These are phyloP conservation scores for Yamadazyma phyllophila DNA, from an alignment of 805 yeast genomes.

Conservation along the genomic window DNA sequence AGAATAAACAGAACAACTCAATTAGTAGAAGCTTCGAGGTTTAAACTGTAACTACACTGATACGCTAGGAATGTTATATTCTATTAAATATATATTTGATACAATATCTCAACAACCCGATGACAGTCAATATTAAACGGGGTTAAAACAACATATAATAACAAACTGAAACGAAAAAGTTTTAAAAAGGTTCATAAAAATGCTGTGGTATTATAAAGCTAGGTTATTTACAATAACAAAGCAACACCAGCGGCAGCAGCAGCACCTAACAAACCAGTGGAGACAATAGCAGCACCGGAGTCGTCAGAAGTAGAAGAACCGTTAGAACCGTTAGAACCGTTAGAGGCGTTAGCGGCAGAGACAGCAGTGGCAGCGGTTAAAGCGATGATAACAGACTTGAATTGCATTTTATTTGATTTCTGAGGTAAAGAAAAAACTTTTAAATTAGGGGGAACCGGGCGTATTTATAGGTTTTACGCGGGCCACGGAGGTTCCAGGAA, in stretches of 20 bases:
- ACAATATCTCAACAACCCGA: slow-evolving; percentile 8
- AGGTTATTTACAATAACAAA: slow-evolving; percentile 31
- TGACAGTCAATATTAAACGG: slow-evolving; percentile 5
- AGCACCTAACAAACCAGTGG: slow-evolving; percentile 32
- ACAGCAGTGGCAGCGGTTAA: slow-evolving; percentile 38
- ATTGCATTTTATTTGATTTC: slow-evolving; percentile 31
- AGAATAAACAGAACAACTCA: too few species aligned
- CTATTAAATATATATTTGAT: slow-evolving; percentile 9
- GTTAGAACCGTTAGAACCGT: slow-evolving; percentile 22
- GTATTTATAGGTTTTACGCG: slow-evolving; percentile 7
- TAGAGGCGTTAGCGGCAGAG: slow-evolving; percentile 32
- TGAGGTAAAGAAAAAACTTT: slow-evolving; percentile 2
- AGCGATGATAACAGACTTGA: slow-evolving; percentile 35
- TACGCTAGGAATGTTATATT: slow-evolving; percentile 2
- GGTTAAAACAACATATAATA: slow-evolving; percentile 3
- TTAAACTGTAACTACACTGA: not conserved
- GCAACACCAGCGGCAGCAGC: slow-evolving; percentile 38
- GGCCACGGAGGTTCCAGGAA: slow-evolving; percentile 5
- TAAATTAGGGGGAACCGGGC: not conserved
- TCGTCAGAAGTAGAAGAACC: slow-evolving; percentile 17
- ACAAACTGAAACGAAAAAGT: slow-evolving; percentile 6
- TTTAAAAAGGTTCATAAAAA: not conserved
- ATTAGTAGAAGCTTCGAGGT: too few species aligned
- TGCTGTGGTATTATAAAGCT: not conserved
- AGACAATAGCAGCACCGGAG: slow-evolving; percentile 23